Base-by-base conservation (phyloP, 495 filamentous ascomycete species). In the Aspergillus nanangensis region DNA sequence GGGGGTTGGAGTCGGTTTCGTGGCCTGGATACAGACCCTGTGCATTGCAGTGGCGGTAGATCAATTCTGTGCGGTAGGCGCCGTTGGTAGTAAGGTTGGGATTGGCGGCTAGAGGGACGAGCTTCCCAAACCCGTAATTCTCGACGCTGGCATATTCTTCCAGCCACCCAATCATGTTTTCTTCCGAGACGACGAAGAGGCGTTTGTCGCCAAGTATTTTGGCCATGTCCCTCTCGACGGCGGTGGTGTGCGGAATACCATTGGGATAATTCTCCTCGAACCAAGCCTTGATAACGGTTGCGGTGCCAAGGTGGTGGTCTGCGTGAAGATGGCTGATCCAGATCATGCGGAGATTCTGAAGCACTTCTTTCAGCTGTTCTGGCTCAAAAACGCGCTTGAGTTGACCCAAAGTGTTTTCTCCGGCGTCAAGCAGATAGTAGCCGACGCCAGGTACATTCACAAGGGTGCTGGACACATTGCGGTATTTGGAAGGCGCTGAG, bases 321-420 rank as follows among this genome's bases (percentile, higher is more conserved):
- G 93, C 93, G 58, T 99, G 93, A 41, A 92, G 66, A 64, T 99
- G 93, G 57, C 87, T 92, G 58, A 99, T 92, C 85, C 88, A 96
- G 43, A 99, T 86, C 52, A 80, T 76, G 29, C 85, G 87, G 20
- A 99, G 72, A 47, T 95, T 87, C 43, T 71, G 69, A 10, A 97
- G 69, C 9, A 96, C 69, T 25, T 82, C 75, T n/a, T 72, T 69
- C 4, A 91, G 62, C 52, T 89, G 74, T 17, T 72, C 63, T 4
- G 73, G 66, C 3, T 72, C 72, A 54, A 83, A 94, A 3, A 86
- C 66, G 33, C 93, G 86, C 43, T 80, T 80, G 17, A 99, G 63
- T 58, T 96, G 91, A n/a, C 93, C 93, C 13, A 97, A 72, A 0
- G 93, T 96, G 52, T 87, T 87, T 63, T 99, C 93, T 47, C 93